phyloP scores from a whole-genome alignment of 257 asterid genomes.

The Nicotiana tabacum region DNA sequence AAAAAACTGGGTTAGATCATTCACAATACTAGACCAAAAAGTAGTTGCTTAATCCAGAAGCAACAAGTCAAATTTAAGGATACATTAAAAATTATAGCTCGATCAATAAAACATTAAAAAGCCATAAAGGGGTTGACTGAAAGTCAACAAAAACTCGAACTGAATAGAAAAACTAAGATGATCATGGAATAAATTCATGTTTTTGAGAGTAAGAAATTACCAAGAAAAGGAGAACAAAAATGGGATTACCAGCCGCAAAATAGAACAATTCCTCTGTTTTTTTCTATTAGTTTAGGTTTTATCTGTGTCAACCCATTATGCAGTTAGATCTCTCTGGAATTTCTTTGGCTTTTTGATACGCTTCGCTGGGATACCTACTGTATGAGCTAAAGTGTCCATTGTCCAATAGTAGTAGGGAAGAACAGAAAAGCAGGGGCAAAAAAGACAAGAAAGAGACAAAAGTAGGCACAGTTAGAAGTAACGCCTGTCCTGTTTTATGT shows the following conservation, averaged over 20 bases:
- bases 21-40: not conserved
- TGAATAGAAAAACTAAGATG: not conserved
- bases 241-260: conserved; percentile 12
- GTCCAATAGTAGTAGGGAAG: not conserved
- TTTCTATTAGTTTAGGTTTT: conserved; percentile 24
- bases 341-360: not conserved
- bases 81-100: conserved; percentile 14
- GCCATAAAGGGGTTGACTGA: conserved; percentile 1
- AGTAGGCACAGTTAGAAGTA: not conserved
- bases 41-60: not conserved
- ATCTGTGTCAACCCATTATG: conserved; percentile 24
- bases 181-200: conserved; percentile 6
- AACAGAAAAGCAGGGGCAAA: conserved; percentile 5
- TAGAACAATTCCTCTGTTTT: conserved; percentile 11
- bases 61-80: not conserved
- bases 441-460: conserved; percentile 13
- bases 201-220: conserved; percentile 30
- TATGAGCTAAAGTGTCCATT: not conserved
- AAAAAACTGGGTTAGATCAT: conserved; percentile 8
- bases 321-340: conserved; percentile 18
- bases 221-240: conserved; percentile 18
- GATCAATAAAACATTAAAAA: conserved; percentile 6
- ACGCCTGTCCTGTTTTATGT: not conserved
- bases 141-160: not conserved
- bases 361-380: not conserved